These are phyloP conservation scores for Claviceps purpurea DNA, from an alignment of 2,329 filamentous ascomycete genomes.

Conservation along the genomic window DNA sequence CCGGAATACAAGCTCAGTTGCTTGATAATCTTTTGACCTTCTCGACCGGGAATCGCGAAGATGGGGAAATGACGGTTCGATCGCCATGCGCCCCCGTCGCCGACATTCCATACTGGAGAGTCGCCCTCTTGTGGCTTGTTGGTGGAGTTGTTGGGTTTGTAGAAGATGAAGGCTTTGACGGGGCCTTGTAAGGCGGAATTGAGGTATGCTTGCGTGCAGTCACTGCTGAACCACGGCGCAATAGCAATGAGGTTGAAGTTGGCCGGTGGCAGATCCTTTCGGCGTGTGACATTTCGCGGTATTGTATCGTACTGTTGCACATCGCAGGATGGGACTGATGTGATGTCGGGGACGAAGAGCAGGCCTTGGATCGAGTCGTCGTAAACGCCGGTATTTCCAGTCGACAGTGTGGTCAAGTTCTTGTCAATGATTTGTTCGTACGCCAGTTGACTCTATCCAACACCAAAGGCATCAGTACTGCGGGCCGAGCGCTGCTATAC, in stretches of 20 bases:
- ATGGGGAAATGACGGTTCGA: conserved; percentile 60
- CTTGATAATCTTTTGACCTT: conserved; percentile 55
- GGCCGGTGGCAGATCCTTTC: conserved; percentile 50
- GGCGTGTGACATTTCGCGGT: conserved; percentile 61
- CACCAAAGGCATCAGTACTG: background rate
- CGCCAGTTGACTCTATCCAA: conserved; percentile 29
- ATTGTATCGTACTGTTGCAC: conserved; percentile 51
- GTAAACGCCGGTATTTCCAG: conserved; percentile 44
- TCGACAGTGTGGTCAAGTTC: conserved; percentile 66
- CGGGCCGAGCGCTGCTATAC: background rate
- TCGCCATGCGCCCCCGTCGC: conserved; percentile 61
- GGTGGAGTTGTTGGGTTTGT: conserved; percentile 41
- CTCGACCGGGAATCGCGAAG: conserved; percentile 61
- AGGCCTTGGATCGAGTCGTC: conserved; percentile 60
- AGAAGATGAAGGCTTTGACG: conserved; percentile 51
- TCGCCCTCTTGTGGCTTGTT: conserved; percentile 51
- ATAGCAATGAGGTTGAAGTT: conserved; percentile 68
- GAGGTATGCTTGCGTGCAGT: conserved; percentile 65
- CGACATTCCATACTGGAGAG: conserved; percentile 55
- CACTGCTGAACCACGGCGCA: conserved; percentile 68
- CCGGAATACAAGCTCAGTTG: conserved; percentile 67
- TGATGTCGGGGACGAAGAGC: conserved; percentile 69
- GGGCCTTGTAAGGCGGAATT: conserved; percentile 42
- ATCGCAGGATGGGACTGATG: conserved; percentile 44
- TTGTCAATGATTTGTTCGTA: conserved; percentile 36